Evolutionary conservation across 2,329 filamentous ascomycete genomes (phyloP).

Genomic region (Penicillium occitanis): DNA sequence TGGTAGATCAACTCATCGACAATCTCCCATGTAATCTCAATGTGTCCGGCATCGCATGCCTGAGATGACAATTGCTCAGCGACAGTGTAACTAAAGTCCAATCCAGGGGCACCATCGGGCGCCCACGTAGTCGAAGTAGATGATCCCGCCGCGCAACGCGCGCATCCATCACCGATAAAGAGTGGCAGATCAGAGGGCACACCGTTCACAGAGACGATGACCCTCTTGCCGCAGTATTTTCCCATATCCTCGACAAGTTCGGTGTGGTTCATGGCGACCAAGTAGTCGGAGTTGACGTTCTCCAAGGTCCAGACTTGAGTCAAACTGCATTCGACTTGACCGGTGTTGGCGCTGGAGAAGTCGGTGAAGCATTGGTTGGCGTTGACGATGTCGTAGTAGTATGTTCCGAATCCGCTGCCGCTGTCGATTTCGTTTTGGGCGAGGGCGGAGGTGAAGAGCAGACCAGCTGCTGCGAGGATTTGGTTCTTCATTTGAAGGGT

Average conservation of each 20-base stretch:
- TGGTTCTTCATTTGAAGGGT: slow-evolving; percentile 12
- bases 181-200: slow-evolving; percentile 16
- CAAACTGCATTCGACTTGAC: slow-evolving; percentile 21
- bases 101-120: slow-evolving; percentile 8
- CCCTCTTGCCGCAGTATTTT: slow-evolving; percentile 19
- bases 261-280: slow-evolving; percentile 20
- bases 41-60: slow-evolving; percentile 17
- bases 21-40: slow-evolving; percentile 21
- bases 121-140: slow-evolving; percentile 5
- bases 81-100: slow-evolving; percentile 18
- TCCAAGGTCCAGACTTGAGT: slow-evolving; percentile 19
- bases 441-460: slow-evolving; percentile 7
- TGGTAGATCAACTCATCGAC: slow-evolving; percentile 19
- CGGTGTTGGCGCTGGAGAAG: slow-evolving; percentile 9
- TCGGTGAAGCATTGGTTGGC: slow-evolving; percentile 15
- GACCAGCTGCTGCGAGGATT: slow-evolving; percentile 18
- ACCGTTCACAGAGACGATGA: slow-evolving; percentile 19
- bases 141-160: slow-evolving; percentile 12
- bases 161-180: slow-evolving; percentile 20
- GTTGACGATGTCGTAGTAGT: slow-evolving; percentile 18
- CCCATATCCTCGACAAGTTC: slow-evolving; percentile 16
- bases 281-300: slow-evolving; percentile 19
- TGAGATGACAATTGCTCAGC: slow-evolving; percentile 2
- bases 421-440: slow-evolving; percentile 12
- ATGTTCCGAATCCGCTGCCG: slow-evolving; percentile 20